These are phyloP conservation scores for Allium sativum DNA, from an alignment of 106 monocot genomes.

Conservation along the genomic window DNA sequence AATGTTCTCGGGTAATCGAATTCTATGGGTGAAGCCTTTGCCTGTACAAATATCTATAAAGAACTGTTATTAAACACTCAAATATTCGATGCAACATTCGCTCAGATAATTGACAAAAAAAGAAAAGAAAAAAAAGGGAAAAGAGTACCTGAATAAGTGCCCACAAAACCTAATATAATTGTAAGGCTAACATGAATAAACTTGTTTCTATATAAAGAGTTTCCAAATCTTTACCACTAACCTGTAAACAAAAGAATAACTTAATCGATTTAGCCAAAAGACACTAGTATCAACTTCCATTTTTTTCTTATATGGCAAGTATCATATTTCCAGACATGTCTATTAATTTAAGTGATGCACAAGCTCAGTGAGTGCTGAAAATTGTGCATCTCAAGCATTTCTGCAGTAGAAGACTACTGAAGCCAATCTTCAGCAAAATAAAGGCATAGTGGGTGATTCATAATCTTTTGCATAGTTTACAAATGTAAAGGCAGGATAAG, in stretches of 20 bases:
- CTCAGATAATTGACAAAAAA: not conserved
- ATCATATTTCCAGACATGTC: no score
- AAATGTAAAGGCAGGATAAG: no score
- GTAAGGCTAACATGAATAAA: constrained; percentile 62
- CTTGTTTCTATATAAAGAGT: constrained; percentile 73
- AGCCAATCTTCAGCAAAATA: no score
- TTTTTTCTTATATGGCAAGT: no score
- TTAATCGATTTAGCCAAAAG: not conserved
- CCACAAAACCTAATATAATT: constrained; percentile 91
- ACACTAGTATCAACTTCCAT: no score
- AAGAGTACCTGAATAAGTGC: constrained; percentile 70
- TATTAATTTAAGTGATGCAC: no score
- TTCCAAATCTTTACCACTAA: constrained; percentile 40
- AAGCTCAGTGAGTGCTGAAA: no score
- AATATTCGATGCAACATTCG: not conserved
- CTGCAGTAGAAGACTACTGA: no score
- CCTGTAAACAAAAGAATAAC: constrained; percentile 21
- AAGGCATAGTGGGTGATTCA: no score
- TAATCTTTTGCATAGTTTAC: no score
- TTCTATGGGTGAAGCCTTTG: constrained; percentile 74
- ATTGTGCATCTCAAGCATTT: no score
- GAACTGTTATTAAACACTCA: not conserved
- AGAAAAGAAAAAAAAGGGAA: no score
- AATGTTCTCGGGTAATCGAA: constrained; percentile 88
- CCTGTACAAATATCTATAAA: constrained; percentile 17